These are phyloP conservation scores for Phytophthora ohioensis DNA, from an alignment of 352 stramenopile genomes.

Conservation along the genomic window DNA sequence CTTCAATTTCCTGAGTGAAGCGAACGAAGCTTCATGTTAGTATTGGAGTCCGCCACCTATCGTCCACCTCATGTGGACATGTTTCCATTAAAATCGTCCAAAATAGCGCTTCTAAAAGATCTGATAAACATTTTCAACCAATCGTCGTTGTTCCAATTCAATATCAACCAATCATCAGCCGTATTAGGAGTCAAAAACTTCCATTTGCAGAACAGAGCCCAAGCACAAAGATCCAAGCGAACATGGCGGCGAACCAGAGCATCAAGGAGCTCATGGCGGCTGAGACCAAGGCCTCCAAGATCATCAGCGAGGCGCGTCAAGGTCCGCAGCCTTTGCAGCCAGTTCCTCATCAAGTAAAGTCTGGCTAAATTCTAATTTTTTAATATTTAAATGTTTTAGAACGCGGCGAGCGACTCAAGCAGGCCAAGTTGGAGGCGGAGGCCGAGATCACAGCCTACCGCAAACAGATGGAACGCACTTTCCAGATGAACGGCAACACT, in stretches of 20 bases:
- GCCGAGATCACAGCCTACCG: constrained; percentile 87
- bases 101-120: constrained; percentile 3
- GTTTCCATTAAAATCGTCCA: constrained; percentile 22
- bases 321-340: constrained; percentile 36
- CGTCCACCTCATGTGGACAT: constrained; percentile 29
- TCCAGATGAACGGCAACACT: constrained; percentile 89
- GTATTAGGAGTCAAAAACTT: neutral
- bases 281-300: constrained; percentile 92
- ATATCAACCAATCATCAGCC: constrained; percentile 26
- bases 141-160: constrained; percentile 5
- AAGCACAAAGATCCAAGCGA: constrained; percentile 31
- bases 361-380: neutral
- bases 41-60: constrained; percentile 2
- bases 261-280: constrained; percentile 92
- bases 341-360: neutral
- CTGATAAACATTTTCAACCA: constrained; percentile 23
- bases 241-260: constrained; percentile 87
- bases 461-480: constrained; percentile 86
- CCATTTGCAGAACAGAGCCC: constrained; percentile 12
- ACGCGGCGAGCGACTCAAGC: constrained; percentile 86
- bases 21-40: constrained; percentile 32
- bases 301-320: constrained; percentile 89
- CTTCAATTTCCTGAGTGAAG: constrained; percentile 9
- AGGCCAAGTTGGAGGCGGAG: constrained; percentile 90
- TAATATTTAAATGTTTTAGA: constrained; percentile 46